Conservation (phyloP, 768 basidiomycete genomes). For the Lactarius deliciosus region DNA sequence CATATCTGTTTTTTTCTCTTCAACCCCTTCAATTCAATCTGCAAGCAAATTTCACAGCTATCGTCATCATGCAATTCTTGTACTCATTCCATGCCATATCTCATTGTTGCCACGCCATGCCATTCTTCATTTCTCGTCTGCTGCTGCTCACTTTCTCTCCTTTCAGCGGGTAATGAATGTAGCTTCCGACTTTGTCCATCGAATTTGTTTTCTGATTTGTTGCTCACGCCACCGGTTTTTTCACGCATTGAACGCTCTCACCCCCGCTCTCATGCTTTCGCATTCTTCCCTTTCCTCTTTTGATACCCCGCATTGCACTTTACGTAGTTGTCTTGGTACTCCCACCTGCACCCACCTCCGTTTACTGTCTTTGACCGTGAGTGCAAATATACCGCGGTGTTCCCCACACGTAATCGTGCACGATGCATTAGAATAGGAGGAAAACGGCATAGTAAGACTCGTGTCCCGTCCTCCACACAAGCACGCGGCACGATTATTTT, state of each 20-base stretch:
- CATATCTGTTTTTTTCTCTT: conserved; percentile 20
- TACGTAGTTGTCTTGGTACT: conserved; percentile 28
- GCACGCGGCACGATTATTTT: neutral
- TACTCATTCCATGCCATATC: conserved; percentile 31
- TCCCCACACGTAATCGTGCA: conserved; percentile 21
- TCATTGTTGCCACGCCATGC: conserved; percentile 31
- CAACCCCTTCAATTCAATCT: conserved; percentile 20
- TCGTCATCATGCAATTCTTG: conserved; percentile 32
- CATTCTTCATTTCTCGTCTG: neutral
- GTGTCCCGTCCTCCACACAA: neutral
- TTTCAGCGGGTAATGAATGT: conserved; percentile 10
- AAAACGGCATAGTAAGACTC: conserved; percentile 5
- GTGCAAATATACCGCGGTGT: conserved; percentile 23
- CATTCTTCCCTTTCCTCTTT: conserved; percentile 14
- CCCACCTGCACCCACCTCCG: conserved; percentile 18
- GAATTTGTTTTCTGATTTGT: conserved; percentile 12
- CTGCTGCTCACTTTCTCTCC: neutral
- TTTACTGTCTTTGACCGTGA: conserved; percentile 19
- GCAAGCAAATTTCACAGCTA: conserved; percentile 29
- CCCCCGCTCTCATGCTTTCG: conserved; percentile 26
- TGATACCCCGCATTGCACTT: conserved; percentile 27
- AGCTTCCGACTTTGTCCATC: conserved; percentile 5
- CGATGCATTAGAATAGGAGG: conserved; percentile 9
- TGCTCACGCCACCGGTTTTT: conserved; percentile 17
- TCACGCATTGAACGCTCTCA: conserved; percentile 22